Conservation (phyloP, 352 stramenopile species). For the Aphanomyces cochlioides region DNA sequence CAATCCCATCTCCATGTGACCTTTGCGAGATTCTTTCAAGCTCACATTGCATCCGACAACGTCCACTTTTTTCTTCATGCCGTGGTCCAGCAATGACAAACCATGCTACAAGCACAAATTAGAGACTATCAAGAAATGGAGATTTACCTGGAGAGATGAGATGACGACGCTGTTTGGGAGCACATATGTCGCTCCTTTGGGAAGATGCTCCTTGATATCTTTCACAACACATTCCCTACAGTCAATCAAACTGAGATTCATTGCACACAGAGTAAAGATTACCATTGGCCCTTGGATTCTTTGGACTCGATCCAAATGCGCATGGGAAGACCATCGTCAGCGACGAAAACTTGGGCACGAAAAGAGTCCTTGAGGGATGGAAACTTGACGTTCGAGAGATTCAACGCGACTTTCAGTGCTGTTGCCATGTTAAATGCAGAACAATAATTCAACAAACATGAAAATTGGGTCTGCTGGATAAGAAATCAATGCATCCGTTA, state of each 20-base stretch:
- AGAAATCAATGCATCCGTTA: no score
- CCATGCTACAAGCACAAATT: no score
- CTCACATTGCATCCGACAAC: not conserved
- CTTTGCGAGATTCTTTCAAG: not conserved
- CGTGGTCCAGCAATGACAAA: no score
- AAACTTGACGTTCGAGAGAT: conserved; percentile 1
- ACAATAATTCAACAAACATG: no score
- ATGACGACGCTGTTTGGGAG: not conserved
- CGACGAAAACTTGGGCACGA: not conserved
- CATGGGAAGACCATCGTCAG: not conserved
- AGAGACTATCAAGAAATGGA: no score
- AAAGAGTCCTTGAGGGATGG: not conserved
- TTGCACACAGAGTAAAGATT: no score
- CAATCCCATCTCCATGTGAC: not conserved
- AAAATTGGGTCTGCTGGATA: no score
- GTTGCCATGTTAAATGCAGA: no score
- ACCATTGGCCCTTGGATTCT: not conserved
- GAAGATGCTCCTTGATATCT: not conserved
- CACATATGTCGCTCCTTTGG: not conserved
- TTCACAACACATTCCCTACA: not conserved
- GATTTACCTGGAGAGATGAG: not conserved
- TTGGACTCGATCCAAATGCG: not conserved
- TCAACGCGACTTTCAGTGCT: not conserved
- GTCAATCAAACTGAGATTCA: no score
- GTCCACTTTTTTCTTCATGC: no score